These are phyloP conservation scores for Hamigera avellanea DNA, from an alignment of 495 filamentous ascomycete species.

Conservation along the genomic window DNA sequence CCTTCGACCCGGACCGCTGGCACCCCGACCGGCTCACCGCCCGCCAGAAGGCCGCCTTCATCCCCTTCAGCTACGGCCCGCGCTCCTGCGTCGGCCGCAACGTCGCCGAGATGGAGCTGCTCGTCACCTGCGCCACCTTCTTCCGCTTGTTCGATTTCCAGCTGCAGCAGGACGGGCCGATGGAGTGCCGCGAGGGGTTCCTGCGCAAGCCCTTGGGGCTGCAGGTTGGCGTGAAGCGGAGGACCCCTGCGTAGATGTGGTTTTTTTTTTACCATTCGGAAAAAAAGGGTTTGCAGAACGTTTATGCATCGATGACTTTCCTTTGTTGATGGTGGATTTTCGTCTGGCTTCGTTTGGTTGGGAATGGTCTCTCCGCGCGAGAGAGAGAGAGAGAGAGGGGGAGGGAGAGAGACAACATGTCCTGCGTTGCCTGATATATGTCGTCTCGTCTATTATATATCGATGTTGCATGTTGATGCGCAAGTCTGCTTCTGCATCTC, in stretches of 20 bases:
- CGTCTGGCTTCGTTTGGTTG: too few species aligned
- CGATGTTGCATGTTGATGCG: too few species aligned
- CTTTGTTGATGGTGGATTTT: too few species aligned
- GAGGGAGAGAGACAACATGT: too few species aligned
- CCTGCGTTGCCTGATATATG: too few species aligned
- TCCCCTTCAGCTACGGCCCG: conserved; percentile 78
- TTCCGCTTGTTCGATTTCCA: conserved; percentile 66
- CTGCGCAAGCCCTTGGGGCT: conserved; percentile 75
- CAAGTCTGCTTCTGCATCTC: too few species aligned
- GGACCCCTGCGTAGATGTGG: conserved; percentile 15
- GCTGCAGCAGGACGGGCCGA: conserved; percentile 49
- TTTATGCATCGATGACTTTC: too few species aligned
- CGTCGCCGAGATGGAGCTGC: conserved; percentile 89
- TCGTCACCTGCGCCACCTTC: conserved; percentile 67
- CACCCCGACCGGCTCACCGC: conserved; percentile 37
- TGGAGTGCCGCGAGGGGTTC: conserved; percentile 82
- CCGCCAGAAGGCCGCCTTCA: conserved; percentile 66
- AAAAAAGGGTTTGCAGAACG: too few species aligned
- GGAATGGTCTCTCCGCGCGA: too few species aligned
- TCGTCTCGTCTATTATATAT: too few species aligned
- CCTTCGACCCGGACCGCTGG: conserved; percentile 82
- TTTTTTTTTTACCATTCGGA: too few species aligned
- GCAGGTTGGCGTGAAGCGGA: conserved; percentile 55
- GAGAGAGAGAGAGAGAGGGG: too few species aligned
- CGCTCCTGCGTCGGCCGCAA: conserved; percentile 75